Percentiles rank a stretch among this genome's conserved stretches.
phyloP scores from a whole-genome alignment of 352 stramenopile species.

The Phytophthora multivora region DNA sequence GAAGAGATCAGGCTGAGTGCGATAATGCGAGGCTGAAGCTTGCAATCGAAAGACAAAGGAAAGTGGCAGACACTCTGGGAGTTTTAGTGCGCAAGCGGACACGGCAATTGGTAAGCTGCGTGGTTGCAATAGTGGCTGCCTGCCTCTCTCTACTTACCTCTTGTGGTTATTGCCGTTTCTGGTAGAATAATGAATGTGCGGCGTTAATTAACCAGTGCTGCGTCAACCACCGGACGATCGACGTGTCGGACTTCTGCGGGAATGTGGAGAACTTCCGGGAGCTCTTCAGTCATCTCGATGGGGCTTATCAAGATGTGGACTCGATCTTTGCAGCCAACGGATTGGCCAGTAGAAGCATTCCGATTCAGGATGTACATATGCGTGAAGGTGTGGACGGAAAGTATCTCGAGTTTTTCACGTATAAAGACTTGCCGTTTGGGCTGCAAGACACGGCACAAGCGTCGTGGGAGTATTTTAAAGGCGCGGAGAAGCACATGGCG shows the following conservation, averaged over 20 bases:
- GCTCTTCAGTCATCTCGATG: conserved; percentile 24
- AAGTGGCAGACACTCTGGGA: conserved; percentile 40
- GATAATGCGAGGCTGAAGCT: conserved; percentile 41
- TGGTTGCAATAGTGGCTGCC: neutral
- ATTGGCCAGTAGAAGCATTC: conserved; percentile 14
- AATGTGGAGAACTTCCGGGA: conserved; percentile 25
- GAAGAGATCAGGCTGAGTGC: conserved; percentile 21
- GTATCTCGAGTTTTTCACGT: conserved; percentile 37
- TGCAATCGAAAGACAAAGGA: conserved; percentile 47
- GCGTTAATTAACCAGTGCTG: conserved; percentile 26
- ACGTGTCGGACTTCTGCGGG: conserved; percentile 25
- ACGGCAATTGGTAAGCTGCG: conserved; percentile 15
- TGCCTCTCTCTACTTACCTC: too few species aligned
- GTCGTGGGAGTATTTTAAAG: conserved; percentile 46
- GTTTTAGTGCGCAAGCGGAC: conserved; percentile 34
- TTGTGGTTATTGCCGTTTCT: neutral
- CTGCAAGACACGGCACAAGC: conserved; percentile 30
- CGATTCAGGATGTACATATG: conserved; percentile 25
- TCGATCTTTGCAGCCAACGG: conserved; percentile 23
- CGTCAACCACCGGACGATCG: conserved; percentile 5
- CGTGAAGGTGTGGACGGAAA: conserved; percentile 26
- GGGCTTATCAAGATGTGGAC: conserved; percentile 25
- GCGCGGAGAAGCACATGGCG: conserved; percentile 33
- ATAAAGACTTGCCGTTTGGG: conserved; percentile 44
- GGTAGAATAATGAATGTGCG: conserved; percentile 25